Conservation (phyloP, 805 yeast species). For the Starmerella geochares region DNA sequence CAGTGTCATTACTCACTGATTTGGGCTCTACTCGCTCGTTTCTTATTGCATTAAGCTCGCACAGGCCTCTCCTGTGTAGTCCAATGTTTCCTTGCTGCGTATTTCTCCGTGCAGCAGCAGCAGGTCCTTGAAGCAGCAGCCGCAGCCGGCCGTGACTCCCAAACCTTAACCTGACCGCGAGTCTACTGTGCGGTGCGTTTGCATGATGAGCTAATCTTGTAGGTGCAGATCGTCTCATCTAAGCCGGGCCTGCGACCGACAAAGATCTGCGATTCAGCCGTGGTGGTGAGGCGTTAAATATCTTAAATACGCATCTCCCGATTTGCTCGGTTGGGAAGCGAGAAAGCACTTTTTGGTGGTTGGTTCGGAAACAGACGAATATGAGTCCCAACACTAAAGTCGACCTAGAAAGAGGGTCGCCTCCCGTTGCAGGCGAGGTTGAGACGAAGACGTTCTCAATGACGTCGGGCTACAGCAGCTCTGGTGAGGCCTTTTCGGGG, state of each 20-base stretch:
- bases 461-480: neutral
- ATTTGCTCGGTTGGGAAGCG: neutral
- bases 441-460: neutral
- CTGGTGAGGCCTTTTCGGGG: slow-evolving; percentile 6
- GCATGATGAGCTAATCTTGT: slow-evolving; percentile 4
- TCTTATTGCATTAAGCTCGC: too few relatives aligned
- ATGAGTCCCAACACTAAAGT: neutral
- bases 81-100: neutral
- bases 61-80: too few relatives aligned
- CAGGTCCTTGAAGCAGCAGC: neutral
- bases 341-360: neutral
- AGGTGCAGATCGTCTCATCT: slow-evolving; percentile 4
- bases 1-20: too few relatives aligned
- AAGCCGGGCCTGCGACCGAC: slow-evolving; percentile 3
- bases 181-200: neutral
- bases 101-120: neutral
- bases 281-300: neutral
- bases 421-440: slow-evolving; percentile 6
- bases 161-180: neutral
- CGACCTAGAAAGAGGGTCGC: slow-evolving; percentile 1
- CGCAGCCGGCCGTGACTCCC: neutral
- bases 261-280: slow-evolving; percentile 1
- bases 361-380: neutral
- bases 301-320: neutral
- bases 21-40: too few relatives aligned